These are phyloP conservation scores for Chenopodium quinoa DNA, from an alignment of 148 eudicot genomes.

Conservation along the genomic window DNA sequence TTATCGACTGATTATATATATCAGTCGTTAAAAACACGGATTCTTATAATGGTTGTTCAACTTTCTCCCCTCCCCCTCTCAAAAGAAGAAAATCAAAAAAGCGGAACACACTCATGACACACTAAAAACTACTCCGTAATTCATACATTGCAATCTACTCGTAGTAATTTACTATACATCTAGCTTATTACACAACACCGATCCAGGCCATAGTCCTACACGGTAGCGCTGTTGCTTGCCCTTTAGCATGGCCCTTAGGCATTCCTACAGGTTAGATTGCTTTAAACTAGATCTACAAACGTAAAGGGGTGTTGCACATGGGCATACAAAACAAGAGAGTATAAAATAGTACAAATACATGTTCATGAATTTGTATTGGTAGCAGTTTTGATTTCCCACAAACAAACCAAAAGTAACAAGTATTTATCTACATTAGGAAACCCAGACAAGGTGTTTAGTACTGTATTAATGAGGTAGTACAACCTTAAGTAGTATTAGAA, in stretches of 20 bases:
- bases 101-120: too few species aligned
- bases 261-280: not conserved
- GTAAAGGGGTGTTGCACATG: conserved; percentile 17
- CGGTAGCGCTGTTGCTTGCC: not conserved
- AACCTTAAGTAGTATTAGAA: not conserved
- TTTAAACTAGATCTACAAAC: not conserved
- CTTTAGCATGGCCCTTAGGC: not conserved
- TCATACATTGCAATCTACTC: too few species aligned
- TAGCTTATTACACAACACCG: too few species aligned
- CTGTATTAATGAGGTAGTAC: not conserved
- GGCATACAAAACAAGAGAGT: conserved; percentile 16
- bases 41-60: too few species aligned
- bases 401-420: not conserved
- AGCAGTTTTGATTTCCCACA: conserved; percentile 22
- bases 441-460: not conserved
- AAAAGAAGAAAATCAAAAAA: too few species aligned
- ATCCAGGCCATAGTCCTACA: not conserved
- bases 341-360: conserved; percentile 3
- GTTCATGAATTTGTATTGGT: conserved; percentile 4
- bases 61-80: too few species aligned
- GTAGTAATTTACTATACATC: too few species aligned
- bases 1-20: too few species aligned
- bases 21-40: too few species aligned
- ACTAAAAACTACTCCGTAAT: too few species aligned
- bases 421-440: conserved; percentile 22